phyloP scores from a whole-genome alignment of 1,139 yeast species.

The Candida albicans region DNA sequence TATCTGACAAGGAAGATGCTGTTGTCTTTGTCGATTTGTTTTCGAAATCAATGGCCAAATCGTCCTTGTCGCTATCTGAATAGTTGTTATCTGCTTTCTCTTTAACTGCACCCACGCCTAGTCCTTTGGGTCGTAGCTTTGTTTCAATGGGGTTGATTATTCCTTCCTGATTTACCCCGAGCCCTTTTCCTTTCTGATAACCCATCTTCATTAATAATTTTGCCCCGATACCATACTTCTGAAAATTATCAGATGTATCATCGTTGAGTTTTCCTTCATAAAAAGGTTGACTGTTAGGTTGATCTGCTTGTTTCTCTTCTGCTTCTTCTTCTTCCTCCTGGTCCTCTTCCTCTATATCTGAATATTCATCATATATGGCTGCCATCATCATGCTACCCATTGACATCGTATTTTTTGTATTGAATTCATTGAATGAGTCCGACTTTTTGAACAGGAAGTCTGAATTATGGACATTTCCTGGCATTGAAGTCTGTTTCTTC shows the following conservation, averaged over 20 bases:
- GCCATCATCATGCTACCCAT: slow-evolving; percentile 14
- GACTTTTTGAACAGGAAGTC: slow-evolving; percentile 13
- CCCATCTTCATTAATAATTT: slow-evolving; percentile 82
- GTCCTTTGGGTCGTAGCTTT: slow-evolving; percentile 59
- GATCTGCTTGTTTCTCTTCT: slow-evolving; percentile 16
- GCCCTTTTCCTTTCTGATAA: slow-evolving; percentile 76
- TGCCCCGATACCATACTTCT: slow-evolving; percentile 83
- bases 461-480: slow-evolving; percentile 5
- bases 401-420: not conserved
- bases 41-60: slow-evolving; percentile 10
- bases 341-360: slow-evolving; percentile 24
- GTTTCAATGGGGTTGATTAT: slow-evolving; percentile 78
- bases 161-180: slow-evolving; percentile 73
- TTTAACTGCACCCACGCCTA: slow-evolving; percentile 69
- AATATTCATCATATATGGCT: slow-evolving; percentile 20
- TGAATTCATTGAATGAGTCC: slow-evolving; percentile 1
- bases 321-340: too few species aligned
- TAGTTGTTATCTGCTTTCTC: slow-evolving; percentile 25
- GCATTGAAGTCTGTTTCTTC: slow-evolving; percentile 2
- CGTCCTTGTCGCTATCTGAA: slow-evolving; percentile 17
- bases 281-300: not conserved
- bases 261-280: too few species aligned
- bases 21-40: not conserved
- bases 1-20: not conserved
- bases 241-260: slow-evolving; percentile 6